These are phyloP conservation scores for Fusarium mundagurra DNA, from an alignment of 2,329 filamentous ascomycete species.

Conservation along the genomic window DNA sequence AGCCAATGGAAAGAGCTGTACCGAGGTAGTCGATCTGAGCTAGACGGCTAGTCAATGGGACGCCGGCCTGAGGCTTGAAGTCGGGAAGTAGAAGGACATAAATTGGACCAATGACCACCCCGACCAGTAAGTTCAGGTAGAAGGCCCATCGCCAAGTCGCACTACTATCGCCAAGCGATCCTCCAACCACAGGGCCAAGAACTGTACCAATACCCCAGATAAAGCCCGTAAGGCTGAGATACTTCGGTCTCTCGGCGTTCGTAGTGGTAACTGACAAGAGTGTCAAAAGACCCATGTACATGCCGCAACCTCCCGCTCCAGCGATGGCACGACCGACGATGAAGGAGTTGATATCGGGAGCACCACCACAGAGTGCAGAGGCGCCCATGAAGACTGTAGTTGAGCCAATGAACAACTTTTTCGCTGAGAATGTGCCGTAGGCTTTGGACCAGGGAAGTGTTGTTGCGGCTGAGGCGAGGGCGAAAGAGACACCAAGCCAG, in stretches of 20 bases:
- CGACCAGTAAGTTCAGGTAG: constrained; percentile 24
- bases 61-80: constrained; percentile 5
- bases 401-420: constrained; percentile 34
- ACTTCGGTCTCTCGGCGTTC: constrained; percentile 28
- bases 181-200: constrained; percentile 48
- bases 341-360: constrained; percentile 52
- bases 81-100: constrained; percentile 17
- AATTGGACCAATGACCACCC: constrained; percentile 6
- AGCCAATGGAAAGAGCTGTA: constrained; percentile 52
- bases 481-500: constrained; percentile 41
- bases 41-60: background rate
- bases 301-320: constrained; percentile 52
- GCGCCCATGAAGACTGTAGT: constrained; percentile 42
- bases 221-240: constrained; percentile 35
- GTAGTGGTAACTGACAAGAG: constrained; percentile 24
- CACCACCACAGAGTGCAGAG: constrained; percentile 51
- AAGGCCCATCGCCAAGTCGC: constrained; percentile 44
- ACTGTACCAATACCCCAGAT: constrained; percentile 54
- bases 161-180: constrained; percentile 4
- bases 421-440: constrained; percentile 39
- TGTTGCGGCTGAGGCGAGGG: constrained; percentile 18
- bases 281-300: constrained; percentile 34
- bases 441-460: constrained; percentile 21
- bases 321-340: constrained; percentile 56
- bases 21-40: constrained; percentile 53